These are phyloP conservation scores for Echeveria elegans DNA, from an alignment of 164 flowering plant species.

Conservation along the genomic window DNA sequence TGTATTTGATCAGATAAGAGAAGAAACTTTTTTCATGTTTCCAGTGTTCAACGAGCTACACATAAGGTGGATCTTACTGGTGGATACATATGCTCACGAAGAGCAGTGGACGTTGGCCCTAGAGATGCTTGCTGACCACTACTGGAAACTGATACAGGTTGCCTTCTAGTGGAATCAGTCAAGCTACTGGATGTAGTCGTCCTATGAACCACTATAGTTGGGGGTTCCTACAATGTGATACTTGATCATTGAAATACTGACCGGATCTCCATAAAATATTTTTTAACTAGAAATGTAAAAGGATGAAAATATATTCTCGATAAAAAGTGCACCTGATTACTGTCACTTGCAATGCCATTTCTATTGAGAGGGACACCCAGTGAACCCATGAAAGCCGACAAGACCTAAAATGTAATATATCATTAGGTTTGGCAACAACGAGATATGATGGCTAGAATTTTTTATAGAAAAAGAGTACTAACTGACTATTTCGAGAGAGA, in stretches of 20 bases:
- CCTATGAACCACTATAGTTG: constrained; percentile 8
- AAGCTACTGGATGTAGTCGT: constrained; percentile 8
- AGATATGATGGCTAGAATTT: no score
- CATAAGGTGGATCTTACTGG: constrained; percentile 31
- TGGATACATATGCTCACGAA: constrained; percentile 41
- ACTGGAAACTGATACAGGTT: neutral
- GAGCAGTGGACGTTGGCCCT: constrained; percentile 17
- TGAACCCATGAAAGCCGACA: constrained; percentile 78
- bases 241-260: neutral
- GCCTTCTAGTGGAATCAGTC: constrained; percentile 9
- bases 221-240: constrained; percentile 10
- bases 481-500: neutral
- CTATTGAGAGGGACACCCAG: constrained; percentile 43
- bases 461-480: neutral
- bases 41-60: neutral
- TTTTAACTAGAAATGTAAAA: neutral
- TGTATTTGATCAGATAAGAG: neutral
- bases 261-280: neutral
- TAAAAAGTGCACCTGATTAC: constrained; percentile 34
- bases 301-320: neutral
- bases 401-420: constrained; percentile 31
- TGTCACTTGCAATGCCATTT: constrained; percentile 38
- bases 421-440: neutral
- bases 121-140: neutral
- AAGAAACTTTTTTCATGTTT: neutral